Conservation (phyloP, 148 eudicot genomes). For the Fallopia convolvulus region DNA sequence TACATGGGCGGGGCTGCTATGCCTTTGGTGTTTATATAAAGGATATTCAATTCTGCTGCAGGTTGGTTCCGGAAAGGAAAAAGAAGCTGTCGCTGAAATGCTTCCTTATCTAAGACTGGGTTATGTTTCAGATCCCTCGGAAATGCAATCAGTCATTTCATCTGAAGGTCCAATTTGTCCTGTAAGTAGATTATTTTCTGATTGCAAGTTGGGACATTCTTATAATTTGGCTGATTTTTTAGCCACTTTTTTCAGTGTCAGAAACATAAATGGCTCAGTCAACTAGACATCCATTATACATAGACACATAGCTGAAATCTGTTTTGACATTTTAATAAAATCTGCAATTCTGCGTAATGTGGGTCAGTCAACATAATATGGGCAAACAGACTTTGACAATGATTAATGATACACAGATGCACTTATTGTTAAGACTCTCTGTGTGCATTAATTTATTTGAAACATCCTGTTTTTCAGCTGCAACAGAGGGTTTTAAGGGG, state of each 20-base stretch:
- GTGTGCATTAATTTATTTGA: background rate
- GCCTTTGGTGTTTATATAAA: conserved; percentile 6
- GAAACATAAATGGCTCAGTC: background rate
- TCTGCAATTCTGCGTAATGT: no score
- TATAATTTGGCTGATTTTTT: background rate
- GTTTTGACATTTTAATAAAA: no score
- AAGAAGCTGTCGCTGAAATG: conserved; percentile 81
- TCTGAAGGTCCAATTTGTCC: conserved; percentile 96
- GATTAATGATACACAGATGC: background rate
- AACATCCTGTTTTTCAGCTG: background rate
- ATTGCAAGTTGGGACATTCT: background rate
- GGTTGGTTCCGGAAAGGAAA: conserved; percentile 88
- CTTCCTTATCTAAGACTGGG: conserved; percentile 91
- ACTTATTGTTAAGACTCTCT: background rate
- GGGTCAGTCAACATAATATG: no score
- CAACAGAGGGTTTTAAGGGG: background rate
- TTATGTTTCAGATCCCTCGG: conserved; percentile 94
- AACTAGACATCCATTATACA: background rate
- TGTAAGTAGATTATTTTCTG: conserved; percentile 36
- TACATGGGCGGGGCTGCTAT: background rate
- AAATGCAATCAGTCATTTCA: conserved; percentile 85
- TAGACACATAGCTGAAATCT: background rate
- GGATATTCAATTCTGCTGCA: conserved; percentile 18
- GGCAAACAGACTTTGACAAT: background rate
- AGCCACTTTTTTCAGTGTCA: background rate